Evolutionary conservation across 768 basidiomycete species (phyloP), one percentile per base, ranked within the genome.

Genomic region (Podaxis sp.): DNA sequence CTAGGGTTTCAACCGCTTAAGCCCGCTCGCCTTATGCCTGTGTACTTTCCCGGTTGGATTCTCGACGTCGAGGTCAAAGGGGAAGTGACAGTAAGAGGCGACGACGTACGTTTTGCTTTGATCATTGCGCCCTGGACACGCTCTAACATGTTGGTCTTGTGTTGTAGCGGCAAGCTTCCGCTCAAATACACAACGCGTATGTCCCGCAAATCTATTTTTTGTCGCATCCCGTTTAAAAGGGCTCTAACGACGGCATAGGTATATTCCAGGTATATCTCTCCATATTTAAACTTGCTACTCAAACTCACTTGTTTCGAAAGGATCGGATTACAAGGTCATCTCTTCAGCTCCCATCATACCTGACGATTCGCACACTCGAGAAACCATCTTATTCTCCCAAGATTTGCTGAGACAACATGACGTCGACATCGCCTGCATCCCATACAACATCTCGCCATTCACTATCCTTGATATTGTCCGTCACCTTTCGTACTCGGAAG

Each of bases 1-100:
- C 69, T 77, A 33, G 77, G 77, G 4, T 75, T 77, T 64, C 70
- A 74, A 46, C 73, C 77, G 54, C 64, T 81, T 3, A 77, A 68
- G 53, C 86, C 87, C 24, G 70, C 73, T 12, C 80, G 77, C 24
- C 76, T 85, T 26, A 73, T 78, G 51, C 80, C 86, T 6, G 72
- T 86, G 2, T 90, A 88, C 68, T 82, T 87, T 56, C 88, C 88
- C 3, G 80, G 78, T 11, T 90, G 88, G 88, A 75, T 85, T 33
- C 72, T 88, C 33, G 83, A 85, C 65, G 84, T 78, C 8, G 83
- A 87, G 69, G 67, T 85, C 17, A 74, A 81, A 66, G 79, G 73
- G 10, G 74, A 74, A 66, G 74, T 72, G 65, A 59, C 69, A 56
- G 52, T 70, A 22, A 65, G 70, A 36, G 70, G 58, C 22, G 63